Conservation (phyloP, 495 filamentous ascomycete species). For the Daldinia bambusicola region DNA sequence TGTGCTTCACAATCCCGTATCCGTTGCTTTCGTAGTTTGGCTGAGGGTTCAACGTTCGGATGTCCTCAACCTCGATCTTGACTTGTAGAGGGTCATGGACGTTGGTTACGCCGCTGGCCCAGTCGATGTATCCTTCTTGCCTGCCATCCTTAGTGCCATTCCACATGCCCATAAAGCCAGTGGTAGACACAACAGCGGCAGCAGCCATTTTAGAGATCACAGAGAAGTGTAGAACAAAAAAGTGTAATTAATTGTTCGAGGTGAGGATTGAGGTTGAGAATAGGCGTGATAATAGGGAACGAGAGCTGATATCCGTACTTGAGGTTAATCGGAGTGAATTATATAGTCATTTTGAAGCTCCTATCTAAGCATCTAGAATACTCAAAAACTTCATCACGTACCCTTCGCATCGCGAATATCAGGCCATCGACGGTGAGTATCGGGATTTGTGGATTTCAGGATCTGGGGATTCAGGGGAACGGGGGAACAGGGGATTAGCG, state of each 20-base stretch:
- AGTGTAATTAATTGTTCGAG: slow-evolving; percentile 13
- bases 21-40: slow-evolving; percentile 40
- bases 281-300: slow-evolving; percentile 17
- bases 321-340: slow-evolving; percentile 23
- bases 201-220: slow-evolving; percentile 37
- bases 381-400: background rate
- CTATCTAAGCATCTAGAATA: slow-evolving; percentile 4
- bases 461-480: slow-evolving; percentile 33
- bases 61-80: slow-evolving; percentile 45
- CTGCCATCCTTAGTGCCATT: slow-evolving; percentile 44
- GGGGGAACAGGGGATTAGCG: slow-evolving; percentile 35
- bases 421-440: slow-evolving; percentile 22
- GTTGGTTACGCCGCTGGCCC: slow-evolving; percentile 41
- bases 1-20: slow-evolving; percentile 46
- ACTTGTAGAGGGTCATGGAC: slow-evolving; percentile 43
- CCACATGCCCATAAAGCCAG: slow-evolving; percentile 49
- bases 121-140: slow-evolving; percentile 43
- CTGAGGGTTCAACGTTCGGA: slow-evolving; percentile 40
- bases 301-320: slow-evolving; percentile 1
- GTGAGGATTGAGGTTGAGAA: slow-evolving; percentile 8
- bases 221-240: slow-evolving; percentile 3
- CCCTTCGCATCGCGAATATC: background rate
- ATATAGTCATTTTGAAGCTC: slow-evolving; percentile 31
- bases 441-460: slow-evolving; percentile 39
- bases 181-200: slow-evolving; percentile 43